phyloP scores from a whole-genome alignment of 352 stramenopile genomes.

The Pythium oligandrum region DNA sequence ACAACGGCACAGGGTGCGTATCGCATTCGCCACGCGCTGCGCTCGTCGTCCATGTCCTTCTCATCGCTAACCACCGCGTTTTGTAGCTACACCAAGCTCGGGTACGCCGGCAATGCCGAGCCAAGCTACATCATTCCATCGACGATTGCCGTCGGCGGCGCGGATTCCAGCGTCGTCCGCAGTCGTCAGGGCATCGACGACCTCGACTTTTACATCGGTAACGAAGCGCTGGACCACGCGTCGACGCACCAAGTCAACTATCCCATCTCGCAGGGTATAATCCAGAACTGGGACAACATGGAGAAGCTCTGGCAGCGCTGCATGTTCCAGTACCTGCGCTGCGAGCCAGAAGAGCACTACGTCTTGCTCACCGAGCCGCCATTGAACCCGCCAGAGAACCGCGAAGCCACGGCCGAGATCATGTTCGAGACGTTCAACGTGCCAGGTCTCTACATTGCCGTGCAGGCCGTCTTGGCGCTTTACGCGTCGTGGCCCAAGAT shows the following conservation, averaged over 20 bases:
- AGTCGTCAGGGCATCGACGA: conserved; percentile 91
- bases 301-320: conserved; percentile 92
- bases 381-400: conserved; percentile 94
- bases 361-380: conserved; percentile 90
- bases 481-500: conserved; percentile 93
- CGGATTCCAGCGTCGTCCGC: conserved; percentile 62
- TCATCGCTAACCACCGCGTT: conserved; percentile 1
- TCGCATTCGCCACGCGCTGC: background rate
- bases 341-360: conserved; percentile 92
- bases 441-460: conserved; percentile 92
- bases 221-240: conserved; percentile 87
- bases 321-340: conserved; percentile 92
- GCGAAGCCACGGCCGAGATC: conserved; percentile 93
- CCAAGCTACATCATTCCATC: conserved; percentile 96
- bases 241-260: conserved; percentile 92
- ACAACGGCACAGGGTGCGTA: conserved; percentile 93
- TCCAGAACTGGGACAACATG: conserved; percentile 96
- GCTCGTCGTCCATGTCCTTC: too few relatives aligned
- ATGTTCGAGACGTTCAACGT: conserved; percentile 98
- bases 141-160: conserved; percentile 82
- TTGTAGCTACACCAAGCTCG: conserved; percentile 94
- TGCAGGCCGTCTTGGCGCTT: conserved; percentile 93
- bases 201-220: conserved; percentile 95
- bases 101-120: conserved; percentile 92
- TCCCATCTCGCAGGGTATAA: conserved; percentile 84